A percentile compares a stretch with the other conserved stretches of the same genome.
These are phyloP conservation scores for Saturnispora sanitii DNA, from an alignment of 805 yeast species.

Conservation along the genomic window DNA sequence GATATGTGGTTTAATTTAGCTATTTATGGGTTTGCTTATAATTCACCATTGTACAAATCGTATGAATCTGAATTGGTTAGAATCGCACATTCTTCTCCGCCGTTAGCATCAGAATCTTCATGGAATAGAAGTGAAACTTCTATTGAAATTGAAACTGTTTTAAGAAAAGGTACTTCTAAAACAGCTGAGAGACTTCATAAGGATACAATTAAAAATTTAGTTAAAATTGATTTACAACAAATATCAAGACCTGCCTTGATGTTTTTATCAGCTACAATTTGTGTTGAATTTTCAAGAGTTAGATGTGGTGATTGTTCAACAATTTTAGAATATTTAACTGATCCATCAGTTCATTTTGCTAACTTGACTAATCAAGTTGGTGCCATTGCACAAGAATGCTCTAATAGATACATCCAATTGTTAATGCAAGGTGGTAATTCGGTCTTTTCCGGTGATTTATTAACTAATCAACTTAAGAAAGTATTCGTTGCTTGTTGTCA, in stretches of 20 bases:
- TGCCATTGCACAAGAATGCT: constrained; percentile 49
- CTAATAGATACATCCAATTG: constrained; percentile 43
- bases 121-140: constrained; percentile 85
- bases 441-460: constrained; percentile 45
- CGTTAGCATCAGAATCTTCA: constrained; percentile 72
- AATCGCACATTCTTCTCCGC: constrained; percentile 82
- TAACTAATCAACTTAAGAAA: constrained; percentile 60
- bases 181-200: constrained; percentile 70
- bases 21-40: constrained; percentile 73
- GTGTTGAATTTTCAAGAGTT: constrained; percentile 72
- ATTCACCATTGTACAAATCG: constrained; percentile 41
- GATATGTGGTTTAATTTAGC: constrained; percentile 93
- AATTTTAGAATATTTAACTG: constrained; percentile 71
- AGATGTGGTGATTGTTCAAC: constrained; percentile 74
- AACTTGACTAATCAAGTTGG: constrained; percentile 64
- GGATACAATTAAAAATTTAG: constrained; percentile 40
- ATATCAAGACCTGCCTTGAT: constrained; percentile 69
- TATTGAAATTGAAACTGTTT: constrained; percentile 80
- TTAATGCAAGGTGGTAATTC: constrained; percentile 44
- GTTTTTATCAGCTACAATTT: constrained; percentile 75
- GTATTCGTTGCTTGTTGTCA: constrained; percentile 69
- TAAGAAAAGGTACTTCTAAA: constrained; percentile 82
- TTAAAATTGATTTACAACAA: constrained; percentile 40
- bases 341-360: constrained; percentile 63
- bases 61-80: constrained; percentile 42